Percentiles rank a stretch among this genome's conserved stretches.
These are phyloP conservation scores for Zygosaccharomyces pseudobailii DNA, from an alignment of 1,139 yeast species.

Conservation along the genomic window DNA sequence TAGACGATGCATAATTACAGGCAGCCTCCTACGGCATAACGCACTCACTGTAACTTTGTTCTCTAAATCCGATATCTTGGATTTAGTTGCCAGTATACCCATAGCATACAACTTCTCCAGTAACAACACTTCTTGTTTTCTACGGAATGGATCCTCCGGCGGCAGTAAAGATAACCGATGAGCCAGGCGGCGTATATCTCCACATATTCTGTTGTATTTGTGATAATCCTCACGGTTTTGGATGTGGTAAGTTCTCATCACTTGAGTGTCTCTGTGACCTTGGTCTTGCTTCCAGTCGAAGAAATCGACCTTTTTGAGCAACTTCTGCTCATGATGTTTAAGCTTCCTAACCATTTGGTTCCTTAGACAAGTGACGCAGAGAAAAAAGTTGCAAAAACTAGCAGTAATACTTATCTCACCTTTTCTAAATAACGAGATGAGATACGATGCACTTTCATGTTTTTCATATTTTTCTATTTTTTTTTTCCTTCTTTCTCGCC, in stretches of 20 bases:
- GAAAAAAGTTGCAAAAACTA: too few relatives aligned
- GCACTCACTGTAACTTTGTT: conserved; percentile 90
- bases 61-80: conserved; percentile 90
- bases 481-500: neutral
- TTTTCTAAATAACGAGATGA: neutral
- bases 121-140: conserved; percentile 79
- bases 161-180: conserved; percentile 77
- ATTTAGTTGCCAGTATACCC: conserved; percentile 80
- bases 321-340: conserved; percentile 92
- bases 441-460: conserved; percentile 6
- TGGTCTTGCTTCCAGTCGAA: conserved; percentile 97
- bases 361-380: neutral
- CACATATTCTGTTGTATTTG: conserved; percentile 87
- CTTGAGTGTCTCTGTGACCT: conserved; percentile 91
- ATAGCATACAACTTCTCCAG: conserved; percentile 81
- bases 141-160: conserved; percentile 79
- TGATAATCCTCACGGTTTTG: conserved; percentile 95
- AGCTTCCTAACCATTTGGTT: conserved; percentile 75
- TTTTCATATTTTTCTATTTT: neutral
- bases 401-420: neutral
- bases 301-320: conserved; percentile 92
- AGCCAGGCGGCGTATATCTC: conserved; percentile 82
- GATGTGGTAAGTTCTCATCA: conserved; percentile 89
- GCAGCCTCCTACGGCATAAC: conserved; percentile 84
- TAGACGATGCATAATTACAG: conserved; percentile 90